Evolutionary conservation across 2,329 filamentous ascomycete species (phyloP), one percentile per base, ranked within the genome.

Genomic region (Davidsoniella eucalypti): DNA sequence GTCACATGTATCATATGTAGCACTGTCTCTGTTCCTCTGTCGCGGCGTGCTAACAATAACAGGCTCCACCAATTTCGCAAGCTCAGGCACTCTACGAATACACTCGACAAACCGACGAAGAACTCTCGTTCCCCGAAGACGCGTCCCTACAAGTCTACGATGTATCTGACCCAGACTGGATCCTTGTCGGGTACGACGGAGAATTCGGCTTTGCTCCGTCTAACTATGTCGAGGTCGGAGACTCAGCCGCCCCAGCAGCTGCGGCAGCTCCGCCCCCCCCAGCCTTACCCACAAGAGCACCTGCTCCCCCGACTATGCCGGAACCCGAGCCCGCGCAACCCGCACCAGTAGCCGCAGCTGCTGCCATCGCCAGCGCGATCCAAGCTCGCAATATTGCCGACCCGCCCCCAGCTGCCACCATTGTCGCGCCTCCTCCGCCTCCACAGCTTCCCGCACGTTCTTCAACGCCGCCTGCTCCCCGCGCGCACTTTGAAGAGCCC

Each of bases 41-140:
- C 25, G 18, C n/a, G 41, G 25, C 16, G 10, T 43, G 25, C 41
- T 43, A 43, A 23, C 41, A 43, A 10, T n/a, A 33, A 17, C 56
- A 82, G 73, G 75, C 78, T 52, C 66, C 70, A 62, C 76, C 81
- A 18, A 63, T 72, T 55, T 56, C 47, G 12, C 29, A 81, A 57
- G 92, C 90, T 46, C 87, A 83, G 64, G 86, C 92, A n/a, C 76
- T 96, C n/a, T 98, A 90, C 69, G 92, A 98, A 64, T 98, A 98
- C 64, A 85, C 85, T 47, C 79, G 90, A 58, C 92, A 98, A 68
- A 98, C 92, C 21, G 92, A 98, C 61, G 92, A 98, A 66, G 92
- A 98, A 66, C 72, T 98, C 8, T 96, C 90, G 21, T 96, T 98
- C 62, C 76, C 85, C 45, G 92, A 98, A 68, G 88, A 94, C 61